Percentiles rank a stretch among this genome's conserved stretches.
phyloP scores from a whole-genome alignment of 805 yeast genomes.

The Metschnikowia colocasiae region DNA sequence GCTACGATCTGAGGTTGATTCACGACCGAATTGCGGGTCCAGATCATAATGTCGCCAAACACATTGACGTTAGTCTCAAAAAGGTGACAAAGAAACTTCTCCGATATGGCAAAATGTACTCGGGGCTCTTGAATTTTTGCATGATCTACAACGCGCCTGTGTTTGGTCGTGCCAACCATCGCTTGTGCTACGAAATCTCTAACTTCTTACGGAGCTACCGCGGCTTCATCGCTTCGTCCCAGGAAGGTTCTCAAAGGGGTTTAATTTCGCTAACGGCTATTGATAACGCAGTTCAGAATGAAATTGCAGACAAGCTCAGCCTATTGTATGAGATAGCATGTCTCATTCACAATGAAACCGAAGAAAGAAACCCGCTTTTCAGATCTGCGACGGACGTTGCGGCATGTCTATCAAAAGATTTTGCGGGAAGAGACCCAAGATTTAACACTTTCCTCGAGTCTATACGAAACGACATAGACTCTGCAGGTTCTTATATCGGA shows the following conservation, averaged over 20 bases:
- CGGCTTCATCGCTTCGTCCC: slow-evolving; percentile 41
- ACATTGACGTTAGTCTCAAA: slow-evolving; percentile 69
- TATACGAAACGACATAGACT: slow-evolving; percentile 38
- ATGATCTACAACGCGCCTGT: slow-evolving; percentile 51
- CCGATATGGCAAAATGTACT: slow-evolving; percentile 59
- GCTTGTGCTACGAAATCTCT: slow-evolving; percentile 59
- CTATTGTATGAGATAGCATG: slow-evolving; percentile 58
- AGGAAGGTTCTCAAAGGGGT: slow-evolving; percentile 48
- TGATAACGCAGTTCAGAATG: slow-evolving; percentile 36
- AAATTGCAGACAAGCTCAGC: slow-evolving; percentile 33
- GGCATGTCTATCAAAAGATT: slow-evolving; percentile 8
- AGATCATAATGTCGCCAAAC: slow-evolving; percentile 67
- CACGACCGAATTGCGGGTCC: slow-evolving; percentile 59
- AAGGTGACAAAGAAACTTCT: slow-evolving; percentile 62
- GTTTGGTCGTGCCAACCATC: slow-evolving; percentile 72
- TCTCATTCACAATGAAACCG: slow-evolving; percentile 48
- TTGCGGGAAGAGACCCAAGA: slow-evolving; percentile 18
- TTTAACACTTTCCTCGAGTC: slow-evolving; percentile 33
- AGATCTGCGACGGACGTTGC: slow-evolving; percentile 16
- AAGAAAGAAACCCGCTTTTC: slow-evolving; percentile 26
- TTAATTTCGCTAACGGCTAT: slow-evolving; percentile 58
- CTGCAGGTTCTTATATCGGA: slow-evolving; percentile 44
- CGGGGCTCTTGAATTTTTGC: slow-evolving; percentile 55
- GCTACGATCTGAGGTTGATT: slow-evolving; percentile 46
- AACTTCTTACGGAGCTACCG: slow-evolving; percentile 27